Evolutionary conservation across 441 rosid species (phyloP).

Genomic region (Oxalis stricta): DNA sequence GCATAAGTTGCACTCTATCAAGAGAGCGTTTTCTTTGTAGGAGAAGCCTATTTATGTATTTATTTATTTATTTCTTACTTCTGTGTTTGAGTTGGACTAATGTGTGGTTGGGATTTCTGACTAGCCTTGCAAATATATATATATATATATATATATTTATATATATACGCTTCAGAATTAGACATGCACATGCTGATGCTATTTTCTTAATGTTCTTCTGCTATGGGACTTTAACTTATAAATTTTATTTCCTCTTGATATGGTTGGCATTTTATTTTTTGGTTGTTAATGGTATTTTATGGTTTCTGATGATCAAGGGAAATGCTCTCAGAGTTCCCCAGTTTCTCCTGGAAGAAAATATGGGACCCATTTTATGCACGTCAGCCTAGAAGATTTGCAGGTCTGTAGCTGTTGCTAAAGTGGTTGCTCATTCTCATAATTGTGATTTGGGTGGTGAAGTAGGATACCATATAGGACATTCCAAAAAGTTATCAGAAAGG

Average conservation of each 20-base stretch:
- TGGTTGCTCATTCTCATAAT: slow-evolving; percentile 80
- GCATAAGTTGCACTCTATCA: too few species aligned
- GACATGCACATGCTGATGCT: too few species aligned
- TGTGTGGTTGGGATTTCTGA: too few species aligned
- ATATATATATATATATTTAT: too few species aligned
- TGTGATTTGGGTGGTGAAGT: slow-evolving; percentile 75
- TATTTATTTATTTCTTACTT: too few species aligned
- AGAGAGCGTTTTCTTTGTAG: too few species aligned
- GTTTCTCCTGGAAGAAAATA: slow-evolving; percentile 62
- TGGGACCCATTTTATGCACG: slow-evolving; percentile 76
- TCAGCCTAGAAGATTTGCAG: slow-evolving; percentile 94
- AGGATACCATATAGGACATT: slow-evolving; percentile 92
- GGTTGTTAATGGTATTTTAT: background rate
- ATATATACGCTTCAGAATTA: too few species aligned
- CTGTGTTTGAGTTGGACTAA: too few species aligned
- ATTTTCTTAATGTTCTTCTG: too few species aligned
- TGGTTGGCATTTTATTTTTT: background rate
- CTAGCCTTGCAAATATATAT: too few species aligned
- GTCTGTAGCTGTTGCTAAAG: slow-evolving; percentile 89
- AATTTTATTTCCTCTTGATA: background rate
- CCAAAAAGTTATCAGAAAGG: slow-evolving; percentile 51
- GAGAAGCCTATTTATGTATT: too few species aligned
- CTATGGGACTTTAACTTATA: background rate
- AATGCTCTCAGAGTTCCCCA: slow-evolving; percentile 97
- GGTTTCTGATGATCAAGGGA: slow-evolving; percentile 34